Conservation (phyloP, 2,329 filamentous ascomycete genomes). For the Trichoderma sp. region DNA sequence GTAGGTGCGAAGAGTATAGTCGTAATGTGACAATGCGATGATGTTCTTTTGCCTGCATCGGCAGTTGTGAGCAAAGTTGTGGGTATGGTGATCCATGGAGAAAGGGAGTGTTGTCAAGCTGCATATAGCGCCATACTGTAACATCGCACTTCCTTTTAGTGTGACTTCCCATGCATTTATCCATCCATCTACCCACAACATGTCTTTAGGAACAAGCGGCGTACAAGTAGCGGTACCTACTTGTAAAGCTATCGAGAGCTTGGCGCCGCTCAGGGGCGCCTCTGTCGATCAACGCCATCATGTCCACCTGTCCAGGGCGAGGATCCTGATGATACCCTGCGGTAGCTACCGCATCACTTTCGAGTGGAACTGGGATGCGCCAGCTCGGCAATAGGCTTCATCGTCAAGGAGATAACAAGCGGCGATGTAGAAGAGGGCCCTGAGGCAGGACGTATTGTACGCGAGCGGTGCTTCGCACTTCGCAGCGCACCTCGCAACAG, state of each 20-base stretch:
- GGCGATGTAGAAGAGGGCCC: not conserved
- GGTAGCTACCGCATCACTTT: not conserved
- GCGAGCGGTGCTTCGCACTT: not conserved
- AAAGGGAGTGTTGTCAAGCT: constrained; percentile 8
- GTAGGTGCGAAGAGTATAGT: not conserved
- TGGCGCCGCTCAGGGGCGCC: constrained; percentile 17
- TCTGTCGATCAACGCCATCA: constrained; percentile 11
- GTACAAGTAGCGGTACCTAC: not conserved
- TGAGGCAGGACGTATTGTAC: not conserved
- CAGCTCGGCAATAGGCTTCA: constrained; percentile 6
- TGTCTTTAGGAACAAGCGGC: not conserved
- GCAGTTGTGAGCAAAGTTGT: constrained; percentile 22
- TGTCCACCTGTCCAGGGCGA: not conserved
- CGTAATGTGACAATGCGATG: not conserved
- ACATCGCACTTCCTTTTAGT: constrained; percentile 19
- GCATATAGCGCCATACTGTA: not conserved
- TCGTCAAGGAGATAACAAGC: constrained; percentile 10
- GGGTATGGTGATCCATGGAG: constrained; percentile 21
- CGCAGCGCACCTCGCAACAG: not conserved
- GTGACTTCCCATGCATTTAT: not conserved
- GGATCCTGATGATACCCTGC: constrained; percentile 16
- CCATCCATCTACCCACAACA: not conserved
- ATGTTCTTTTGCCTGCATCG: not conserved
- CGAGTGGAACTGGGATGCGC: not conserved
- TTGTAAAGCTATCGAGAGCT: constrained; percentile 1